These are phyloP conservation scores for Annulohypoxylon maeteangense DNA, from an alignment of 495 filamentous ascomycete species.

Conservation along the genomic window DNA sequence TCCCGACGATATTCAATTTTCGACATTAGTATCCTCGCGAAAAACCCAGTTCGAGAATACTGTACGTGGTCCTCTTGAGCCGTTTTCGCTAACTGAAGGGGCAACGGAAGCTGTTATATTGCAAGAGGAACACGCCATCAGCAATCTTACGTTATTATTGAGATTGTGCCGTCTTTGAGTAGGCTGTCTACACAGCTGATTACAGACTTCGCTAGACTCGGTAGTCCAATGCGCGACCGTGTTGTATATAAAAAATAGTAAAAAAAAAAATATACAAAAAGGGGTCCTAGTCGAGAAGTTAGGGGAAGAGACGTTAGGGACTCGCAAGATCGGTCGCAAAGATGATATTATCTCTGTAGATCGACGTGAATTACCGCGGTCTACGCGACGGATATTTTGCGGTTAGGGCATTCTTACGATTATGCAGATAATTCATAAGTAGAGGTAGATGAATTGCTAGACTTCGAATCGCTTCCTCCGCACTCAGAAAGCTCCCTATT, in stretches of 20 bases:
- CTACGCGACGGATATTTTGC: not conserved
- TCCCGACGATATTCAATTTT: slow-evolving; percentile 36
- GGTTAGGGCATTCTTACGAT: not conserved
- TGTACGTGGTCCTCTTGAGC: slow-evolving; percentile 40
- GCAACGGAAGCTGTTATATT: slow-evolving; percentile 28
- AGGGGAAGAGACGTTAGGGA: not conserved
- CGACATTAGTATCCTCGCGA: slow-evolving; percentile 37
- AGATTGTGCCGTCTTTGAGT: slow-evolving; percentile 38
- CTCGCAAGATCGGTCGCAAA: not conserved
- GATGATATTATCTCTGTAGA: not conserved
- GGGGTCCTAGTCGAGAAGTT: not conserved
- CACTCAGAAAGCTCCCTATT: not conserved
- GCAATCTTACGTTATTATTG: slow-evolving; percentile 31
- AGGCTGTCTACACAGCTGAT: not conserved
- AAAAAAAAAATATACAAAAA: no score
- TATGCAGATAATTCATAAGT: not conserved
- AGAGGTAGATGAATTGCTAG: not conserved
- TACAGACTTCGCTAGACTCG: not conserved
- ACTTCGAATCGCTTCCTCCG: not conserved
- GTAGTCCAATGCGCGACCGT: not conserved
- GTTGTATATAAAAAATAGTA: no score
- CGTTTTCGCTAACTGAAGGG: slow-evolving; percentile 10
- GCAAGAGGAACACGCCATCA: slow-evolving; percentile 39
- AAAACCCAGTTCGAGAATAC: slow-evolving; percentile 37
- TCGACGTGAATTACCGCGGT: not conserved